Percentiles rank a stretch among this genome's conserved stretches.
These are phyloP conservation scores for Aspergillus brunneoviolaceus DNA, from an alignment of 2,329 filamentous ascomycete species.

Conservation along the genomic window DNA sequence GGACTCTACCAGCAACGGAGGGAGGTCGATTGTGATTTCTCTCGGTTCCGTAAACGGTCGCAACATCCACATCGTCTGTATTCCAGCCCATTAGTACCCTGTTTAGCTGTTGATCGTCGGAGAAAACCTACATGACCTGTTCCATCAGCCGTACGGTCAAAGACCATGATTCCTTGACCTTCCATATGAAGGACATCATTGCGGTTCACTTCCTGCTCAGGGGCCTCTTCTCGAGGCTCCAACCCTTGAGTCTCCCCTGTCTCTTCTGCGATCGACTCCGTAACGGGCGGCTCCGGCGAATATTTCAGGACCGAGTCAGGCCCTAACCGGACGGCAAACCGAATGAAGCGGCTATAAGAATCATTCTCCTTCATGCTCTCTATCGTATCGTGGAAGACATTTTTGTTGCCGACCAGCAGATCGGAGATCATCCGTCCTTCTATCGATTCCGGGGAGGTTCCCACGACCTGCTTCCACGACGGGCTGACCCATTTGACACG, in stretches of 20 bases:
- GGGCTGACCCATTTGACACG: slow-evolving; percentile 94
- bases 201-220: slow-evolving; percentile 41
- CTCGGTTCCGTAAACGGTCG: slow-evolving; percentile 83
- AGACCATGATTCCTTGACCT: slow-evolving; percentile 97
- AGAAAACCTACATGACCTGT: slow-evolving; percentile 77
- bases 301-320: slow-evolving; percentile 64
- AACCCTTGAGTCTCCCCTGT: slow-evolving; percentile 21
- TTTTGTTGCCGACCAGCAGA: slow-evolving; percentile 75
- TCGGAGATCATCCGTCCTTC: slow-evolving; percentile 77
- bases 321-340: slow-evolving; percentile 72
- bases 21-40: slow-evolving; percentile 94
- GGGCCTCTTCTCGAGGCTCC: slow-evolving; percentile 37
- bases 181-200: slow-evolving; percentile 74
- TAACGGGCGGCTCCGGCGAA: slow-evolving; percentile 37
- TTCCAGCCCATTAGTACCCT: slow-evolving; percentile 26
- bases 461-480: slow-evolving; percentile 91
- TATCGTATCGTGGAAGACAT: slow-evolving; percentile 77
- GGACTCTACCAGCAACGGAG: slow-evolving; percentile 83
- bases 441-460: slow-evolving; percentile 70
- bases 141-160: slow-evolving; percentile 79
- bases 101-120: not conserved
- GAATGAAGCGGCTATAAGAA: slow-evolving; percentile 84
- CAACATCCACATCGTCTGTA: slow-evolving; percentile 98
- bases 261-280: slow-evolving; percentile 15
- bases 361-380: slow-evolving; percentile 91